A percentile compares a stretch with the other conserved stretches of the same genome.
Evolutionary conservation across 352 stramenopile genomes (phyloP).

Genomic region (Globisporangium emineosum): DNA sequence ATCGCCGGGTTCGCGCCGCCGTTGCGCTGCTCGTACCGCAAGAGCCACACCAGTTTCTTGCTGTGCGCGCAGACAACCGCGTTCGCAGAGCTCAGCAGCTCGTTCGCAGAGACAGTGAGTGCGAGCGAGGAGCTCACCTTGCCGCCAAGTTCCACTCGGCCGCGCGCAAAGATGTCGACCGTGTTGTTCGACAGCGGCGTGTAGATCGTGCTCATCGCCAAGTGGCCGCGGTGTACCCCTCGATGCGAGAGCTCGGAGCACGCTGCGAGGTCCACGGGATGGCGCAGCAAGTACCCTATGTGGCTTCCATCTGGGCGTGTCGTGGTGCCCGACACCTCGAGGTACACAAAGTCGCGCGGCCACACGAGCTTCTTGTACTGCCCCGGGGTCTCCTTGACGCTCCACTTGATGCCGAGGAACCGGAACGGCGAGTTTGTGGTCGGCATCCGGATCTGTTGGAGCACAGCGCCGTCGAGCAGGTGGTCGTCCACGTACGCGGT

Average conservation of each 20-base stretch:
- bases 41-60: conserved; percentile 34
- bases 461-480: conserved; percentile 24
- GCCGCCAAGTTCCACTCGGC: not conserved
- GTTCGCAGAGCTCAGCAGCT: conserved; percentile 16
- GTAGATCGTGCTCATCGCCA: conserved; percentile 13
- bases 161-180: conserved; percentile 16
- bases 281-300: conserved; percentile 17
- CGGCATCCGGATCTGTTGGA: conserved; percentile 22
- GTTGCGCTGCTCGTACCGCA: conserved; percentile 14
- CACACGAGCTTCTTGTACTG: conserved; percentile 17
- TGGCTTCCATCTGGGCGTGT: conserved; percentile 4
- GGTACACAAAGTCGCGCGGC: conserved; percentile 28
- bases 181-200: conserved; percentile 13
- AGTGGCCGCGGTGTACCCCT: not conserved
- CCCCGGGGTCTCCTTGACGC: conserved; percentile 19
- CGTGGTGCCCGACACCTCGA: conserved; percentile 10
- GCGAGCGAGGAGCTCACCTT: not conserved
- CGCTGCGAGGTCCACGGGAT: conserved; percentile 12
- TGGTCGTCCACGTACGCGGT: conserved; percentile 30
- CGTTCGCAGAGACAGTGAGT: conserved; percentile 12
- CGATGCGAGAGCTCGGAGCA: not conserved
- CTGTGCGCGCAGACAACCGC: conserved; percentile 23
- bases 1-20: conserved; percentile 12
- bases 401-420: conserved; percentile 32
- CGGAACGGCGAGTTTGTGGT: conserved; percentile 25